These are phyloP conservation scores for Tetrapisispora pingtungensis DNA, from an alignment of 805 yeast species.

Conservation along the genomic window DNA sequence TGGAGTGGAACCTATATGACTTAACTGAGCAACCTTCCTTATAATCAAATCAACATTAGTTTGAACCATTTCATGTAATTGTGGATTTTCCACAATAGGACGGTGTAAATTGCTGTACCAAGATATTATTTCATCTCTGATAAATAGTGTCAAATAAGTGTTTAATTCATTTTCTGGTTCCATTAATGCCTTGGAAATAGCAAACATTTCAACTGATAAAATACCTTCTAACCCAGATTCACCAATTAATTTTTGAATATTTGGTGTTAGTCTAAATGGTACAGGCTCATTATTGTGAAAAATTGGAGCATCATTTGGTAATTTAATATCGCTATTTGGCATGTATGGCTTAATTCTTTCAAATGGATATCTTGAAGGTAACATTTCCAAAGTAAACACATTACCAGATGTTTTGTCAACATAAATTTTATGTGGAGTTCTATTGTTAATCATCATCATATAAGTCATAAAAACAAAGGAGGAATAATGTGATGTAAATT, in stretches of 20 bases:
- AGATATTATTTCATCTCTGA: constrained; percentile 87
- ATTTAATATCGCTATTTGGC: constrained; percentile 29
- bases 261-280: constrained; percentile 94
- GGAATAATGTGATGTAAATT: constrained; percentile 90
- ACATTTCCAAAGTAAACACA: constrained; percentile 91
- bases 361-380: constrained; percentile 70
- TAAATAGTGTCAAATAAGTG: constrained; percentile 85
- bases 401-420: constrained; percentile 74
- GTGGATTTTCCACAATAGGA: constrained; percentile 73
- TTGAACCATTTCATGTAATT: constrained; percentile 75
- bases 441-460: constrained; percentile 84
- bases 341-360: constrained; percentile 33
- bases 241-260: constrained; percentile 87
- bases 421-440: constrained; percentile 90
- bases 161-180: constrained; percentile 90
- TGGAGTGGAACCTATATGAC: constrained; percentile 46
- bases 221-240: constrained; percentile 91
- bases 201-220: constrained; percentile 71
- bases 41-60: constrained; percentile 78
- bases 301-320: constrained; percentile 51
- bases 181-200: constrained; percentile 77
- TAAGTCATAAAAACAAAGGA: constrained; percentile 86
- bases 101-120: constrained; percentile 89
- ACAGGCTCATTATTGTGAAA: constrained; percentile 88
- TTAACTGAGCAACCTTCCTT: constrained; percentile 68